phyloP scores from a whole-genome alignment of 2,329 filamentous ascomycete species.

The Penicillium hesseltinei region DNA sequence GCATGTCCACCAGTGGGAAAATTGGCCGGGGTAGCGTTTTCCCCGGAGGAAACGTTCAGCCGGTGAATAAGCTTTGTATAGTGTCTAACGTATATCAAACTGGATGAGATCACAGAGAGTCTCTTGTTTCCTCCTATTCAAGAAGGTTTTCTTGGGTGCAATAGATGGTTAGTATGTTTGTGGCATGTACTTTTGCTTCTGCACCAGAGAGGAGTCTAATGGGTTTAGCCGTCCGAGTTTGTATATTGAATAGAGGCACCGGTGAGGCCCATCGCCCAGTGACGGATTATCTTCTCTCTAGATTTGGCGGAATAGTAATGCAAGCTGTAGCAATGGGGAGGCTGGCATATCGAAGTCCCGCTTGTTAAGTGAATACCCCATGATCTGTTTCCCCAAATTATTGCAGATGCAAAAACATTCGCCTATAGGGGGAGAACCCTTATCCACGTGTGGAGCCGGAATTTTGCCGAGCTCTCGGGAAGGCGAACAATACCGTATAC shows the following conservation, averaged over 20 bases:
- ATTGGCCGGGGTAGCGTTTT: conserved; percentile 34
- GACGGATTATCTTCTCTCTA: conserved; percentile 11
- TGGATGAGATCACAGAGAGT: background rate
- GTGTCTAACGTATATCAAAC: conserved; percentile 17
- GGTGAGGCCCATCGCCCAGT: conserved; percentile 10
- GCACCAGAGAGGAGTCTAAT: background rate
- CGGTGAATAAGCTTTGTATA: conserved; percentile 15
- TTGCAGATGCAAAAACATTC: background rate
- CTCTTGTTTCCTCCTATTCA: background rate
- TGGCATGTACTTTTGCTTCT: background rate
- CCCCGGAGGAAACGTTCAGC: conserved; percentile 33
- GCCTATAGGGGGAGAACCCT: conserved; percentile 20
- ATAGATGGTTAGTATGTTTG: background rate
- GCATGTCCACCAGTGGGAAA: conserved; percentile 15
- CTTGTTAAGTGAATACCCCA: conserved; percentile 11
- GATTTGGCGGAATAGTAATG: conserved; percentile 7
- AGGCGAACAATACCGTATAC: background rate
- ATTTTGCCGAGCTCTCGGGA: conserved; percentile 2
- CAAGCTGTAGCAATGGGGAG: conserved; percentile 11
- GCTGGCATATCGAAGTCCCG: conserved; percentile 8
- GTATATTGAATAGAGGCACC: conserved; percentile 1
- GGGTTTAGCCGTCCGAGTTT: conserved; percentile 13
- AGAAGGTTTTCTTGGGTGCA: background rate
- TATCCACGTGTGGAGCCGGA: conserved; percentile 15
- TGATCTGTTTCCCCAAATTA: background rate